A percentile compares a stretch with the other conserved stretches of the same genome.
These are phyloP conservation scores for Cantharellus cinnabarinus DNA, from an alignment of 768 basidiomycete genomes.

Conservation along the genomic window DNA sequence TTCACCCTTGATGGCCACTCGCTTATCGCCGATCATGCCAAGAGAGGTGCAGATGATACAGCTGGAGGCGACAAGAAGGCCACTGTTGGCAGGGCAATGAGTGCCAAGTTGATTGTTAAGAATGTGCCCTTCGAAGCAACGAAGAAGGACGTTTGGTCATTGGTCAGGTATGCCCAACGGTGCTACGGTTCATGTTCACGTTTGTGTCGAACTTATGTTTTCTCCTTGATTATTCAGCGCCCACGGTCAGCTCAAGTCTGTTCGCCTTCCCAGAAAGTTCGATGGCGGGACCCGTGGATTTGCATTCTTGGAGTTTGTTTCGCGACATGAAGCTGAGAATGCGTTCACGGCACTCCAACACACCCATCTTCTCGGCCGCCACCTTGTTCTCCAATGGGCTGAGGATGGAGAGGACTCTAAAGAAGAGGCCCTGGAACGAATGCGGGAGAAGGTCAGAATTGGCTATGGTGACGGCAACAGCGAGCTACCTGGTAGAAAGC, in stretches of 20 bases:
- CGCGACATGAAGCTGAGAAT: slow-evolving; percentile 73
- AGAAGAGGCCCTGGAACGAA: slow-evolving; percentile 25
- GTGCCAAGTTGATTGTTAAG: slow-evolving; percentile 94
- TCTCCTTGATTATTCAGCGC: slow-evolving; percentile 27
- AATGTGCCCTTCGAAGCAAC: slow-evolving; percentile 94
- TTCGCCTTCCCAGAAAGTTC: slow-evolving; percentile 82
- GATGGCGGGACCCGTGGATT: slow-evolving; percentile 80
- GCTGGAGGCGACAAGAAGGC: slow-evolving; percentile 16
- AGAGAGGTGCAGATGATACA: slow-evolving; percentile 49
- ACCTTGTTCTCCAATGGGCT: slow-evolving; percentile 91
- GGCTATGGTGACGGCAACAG: slow-evolving; percentile 44
- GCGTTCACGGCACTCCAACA: slow-evolving; percentile 74
- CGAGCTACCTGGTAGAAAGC: slow-evolving; percentile 51
- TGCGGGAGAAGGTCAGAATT: slow-evolving; percentile 64
- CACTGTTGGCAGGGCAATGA: slow-evolving; percentile 32
- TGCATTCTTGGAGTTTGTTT: slow-evolving; percentile 88
- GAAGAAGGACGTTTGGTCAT: slow-evolving; percentile 73
- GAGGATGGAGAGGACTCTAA: slow-evolving; percentile 29
- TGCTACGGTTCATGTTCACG: background rate
- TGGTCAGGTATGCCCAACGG: slow-evolving; percentile 54
- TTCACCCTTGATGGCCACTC: slow-evolving; percentile 75
- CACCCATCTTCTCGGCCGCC: slow-evolving; percentile 88
- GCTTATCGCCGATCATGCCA: slow-evolving; percentile 69
- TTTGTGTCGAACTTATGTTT: background rate
- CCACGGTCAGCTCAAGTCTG: slow-evolving; percentile 84